Percentiles rank a stretch among this genome's conserved stretches.
Evolutionary conservation across 1,284 basidiomycete genomes (phyloP).

Genomic region (Cystobasidium slooffiae): DNA sequence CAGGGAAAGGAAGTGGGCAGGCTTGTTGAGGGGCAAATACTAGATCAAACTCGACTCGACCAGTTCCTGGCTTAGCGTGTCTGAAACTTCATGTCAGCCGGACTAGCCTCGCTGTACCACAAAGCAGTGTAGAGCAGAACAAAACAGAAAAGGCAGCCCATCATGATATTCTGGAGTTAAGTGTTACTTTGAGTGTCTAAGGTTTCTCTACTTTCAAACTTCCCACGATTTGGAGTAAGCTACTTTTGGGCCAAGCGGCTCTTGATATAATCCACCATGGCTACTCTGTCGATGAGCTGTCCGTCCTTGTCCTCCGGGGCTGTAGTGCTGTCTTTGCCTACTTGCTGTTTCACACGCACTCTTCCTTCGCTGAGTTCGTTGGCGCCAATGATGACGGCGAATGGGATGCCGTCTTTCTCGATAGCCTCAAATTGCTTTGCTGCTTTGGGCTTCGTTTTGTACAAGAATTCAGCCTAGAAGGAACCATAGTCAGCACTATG

Average conservation of each 20-base stretch:
- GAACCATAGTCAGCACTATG: slow-evolving; percentile 1
- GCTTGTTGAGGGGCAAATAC: slow-evolving; percentile 4
- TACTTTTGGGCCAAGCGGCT: slow-evolving; percentile 38
- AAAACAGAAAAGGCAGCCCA: no score
- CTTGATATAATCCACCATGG: slow-evolving; percentile 76
- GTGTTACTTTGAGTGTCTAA: neutral
- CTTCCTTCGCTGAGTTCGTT: slow-evolving; percentile 81
- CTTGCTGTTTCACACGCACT: slow-evolving; percentile 91
- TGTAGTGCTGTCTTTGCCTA: slow-evolving; percentile 72
- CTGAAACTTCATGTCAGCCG: neutral
- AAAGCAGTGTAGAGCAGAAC: no score
- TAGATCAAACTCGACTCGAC: slow-evolving; percentile 7
- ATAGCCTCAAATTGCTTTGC: slow-evolving; percentile 85
- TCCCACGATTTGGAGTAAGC: neutral
- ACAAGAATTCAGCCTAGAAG: slow-evolving; percentile 82
- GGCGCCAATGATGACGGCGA: slow-evolving; percentile 85
- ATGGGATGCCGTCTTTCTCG: slow-evolving; percentile 89
- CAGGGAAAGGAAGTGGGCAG: slow-evolving; percentile 13
- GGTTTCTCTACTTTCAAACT: neutral
- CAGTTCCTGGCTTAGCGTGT: neutral
- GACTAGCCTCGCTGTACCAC: no score
- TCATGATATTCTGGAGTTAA: no score
- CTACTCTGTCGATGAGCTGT: slow-evolving; percentile 66
- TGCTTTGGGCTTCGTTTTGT: slow-evolving; percentile 87
- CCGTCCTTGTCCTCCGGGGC: slow-evolving; percentile 68